These are phyloP conservation scores for Pleurotus platypus DNA, from an alignment of 768 basidiomycete species.

Conservation along the genomic window DNA sequence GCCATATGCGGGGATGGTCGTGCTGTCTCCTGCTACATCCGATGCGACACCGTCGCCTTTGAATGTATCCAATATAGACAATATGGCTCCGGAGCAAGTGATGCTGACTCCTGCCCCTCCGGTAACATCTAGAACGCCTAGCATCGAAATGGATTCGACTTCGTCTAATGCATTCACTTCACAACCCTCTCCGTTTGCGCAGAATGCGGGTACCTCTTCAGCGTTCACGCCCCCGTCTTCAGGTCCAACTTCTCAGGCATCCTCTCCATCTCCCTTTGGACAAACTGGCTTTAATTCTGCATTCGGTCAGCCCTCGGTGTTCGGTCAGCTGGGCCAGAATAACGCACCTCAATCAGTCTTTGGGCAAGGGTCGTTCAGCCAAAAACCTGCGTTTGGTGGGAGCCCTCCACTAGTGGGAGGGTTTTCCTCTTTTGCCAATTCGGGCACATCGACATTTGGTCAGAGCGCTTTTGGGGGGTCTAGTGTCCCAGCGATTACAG, in stretches of 20 bases:
- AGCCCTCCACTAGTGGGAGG: not conserved
- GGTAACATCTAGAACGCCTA: not conserved
- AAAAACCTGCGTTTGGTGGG: not conserved
- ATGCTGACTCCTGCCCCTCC: constrained; percentile 2
- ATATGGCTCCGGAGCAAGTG: constrained; percentile 1
- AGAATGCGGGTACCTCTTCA: not conserved
- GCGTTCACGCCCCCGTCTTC: not conserved
- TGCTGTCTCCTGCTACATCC: constrained; percentile 13
- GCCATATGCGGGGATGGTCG: constrained; percentile 56
- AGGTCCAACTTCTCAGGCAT: not conserved
- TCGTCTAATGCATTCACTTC: not conserved
- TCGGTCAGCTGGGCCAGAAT: not conserved
- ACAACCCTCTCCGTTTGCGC: not conserved
- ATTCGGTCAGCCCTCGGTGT: constrained; percentile 22
- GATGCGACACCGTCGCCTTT: constrained; percentile 13
- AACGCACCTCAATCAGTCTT: not conserved
- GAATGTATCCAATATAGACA: constrained; percentile 18
- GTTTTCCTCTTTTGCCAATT: not conserved
- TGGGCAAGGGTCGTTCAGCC: constrained; percentile 7
- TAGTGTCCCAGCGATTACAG: not conserved
- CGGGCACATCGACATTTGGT: constrained; percentile 6
- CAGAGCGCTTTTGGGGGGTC: constrained; percentile 8
- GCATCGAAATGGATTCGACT: not conserved
- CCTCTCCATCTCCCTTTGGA: not conserved
- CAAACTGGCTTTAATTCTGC: constrained; percentile 6